Conservation (phyloP, 192 early-diverging fungal species). For the Coemansia sp. region DNA sequence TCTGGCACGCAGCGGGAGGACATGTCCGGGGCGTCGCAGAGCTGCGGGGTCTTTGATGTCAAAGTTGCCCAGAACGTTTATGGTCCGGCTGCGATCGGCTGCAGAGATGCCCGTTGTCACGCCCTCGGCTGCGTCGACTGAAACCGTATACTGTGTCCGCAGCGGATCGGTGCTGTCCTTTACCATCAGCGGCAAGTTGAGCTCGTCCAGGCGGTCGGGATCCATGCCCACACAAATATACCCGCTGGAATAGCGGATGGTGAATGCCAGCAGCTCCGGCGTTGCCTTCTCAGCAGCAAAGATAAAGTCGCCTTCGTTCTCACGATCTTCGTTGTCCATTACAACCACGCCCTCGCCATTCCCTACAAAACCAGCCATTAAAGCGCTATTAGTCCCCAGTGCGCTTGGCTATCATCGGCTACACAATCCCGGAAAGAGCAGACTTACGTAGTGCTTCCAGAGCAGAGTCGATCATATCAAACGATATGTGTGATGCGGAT, state of each 20-base stretch:
- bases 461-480: constrained; percentile 40
- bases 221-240: constrained; percentile 86
- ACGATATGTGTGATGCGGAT: constrained; percentile 2
- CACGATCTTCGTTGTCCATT: constrained; percentile 96
- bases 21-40: constrained; percentile 89
- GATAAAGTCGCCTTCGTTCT: constrained; percentile 99
- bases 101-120: constrained; percentile 98
- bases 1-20: constrained; percentile 85
- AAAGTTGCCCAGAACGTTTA: constrained; percentile 72
- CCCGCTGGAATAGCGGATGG: constrained; percentile 93
- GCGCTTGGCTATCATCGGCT: not conserved
- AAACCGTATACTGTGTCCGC: constrained; percentile 93
- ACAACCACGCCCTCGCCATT: constrained; percentile 85
- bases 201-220: constrained; percentile 74
- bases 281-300: constrained; percentile 94
- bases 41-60: constrained; percentile 59
- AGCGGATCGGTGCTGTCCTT: constrained; percentile 83
- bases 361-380: constrained; percentile 35
- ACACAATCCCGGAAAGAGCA: not conserved
- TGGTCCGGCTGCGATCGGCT: constrained; percentile 80
- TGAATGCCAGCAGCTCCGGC: constrained; percentile 89
- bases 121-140: constrained; percentile 78
- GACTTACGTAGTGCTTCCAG: constrained; percentile 47
- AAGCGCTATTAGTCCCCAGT: not conserved
- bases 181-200: constrained; percentile 94